Base-by-base conservation (phyloP, 345 rosid species). In the Hibiscus syriacus region DNA sequence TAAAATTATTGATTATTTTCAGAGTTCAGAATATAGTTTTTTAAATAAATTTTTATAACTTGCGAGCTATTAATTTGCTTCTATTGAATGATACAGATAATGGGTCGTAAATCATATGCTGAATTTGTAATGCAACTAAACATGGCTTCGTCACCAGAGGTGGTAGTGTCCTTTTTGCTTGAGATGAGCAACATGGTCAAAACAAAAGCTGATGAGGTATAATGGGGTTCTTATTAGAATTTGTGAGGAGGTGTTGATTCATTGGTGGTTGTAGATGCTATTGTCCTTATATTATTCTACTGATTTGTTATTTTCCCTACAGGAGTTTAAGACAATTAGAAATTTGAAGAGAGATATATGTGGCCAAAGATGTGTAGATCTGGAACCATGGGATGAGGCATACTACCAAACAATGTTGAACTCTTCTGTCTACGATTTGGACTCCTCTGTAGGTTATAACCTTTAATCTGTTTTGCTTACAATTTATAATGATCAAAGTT, bases 381-480 rank as follows among this genome's bases (percentile, higher is more conserved):
- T 93, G 68, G 92, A 93, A 78, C 97, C 97, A 59, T 93, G 97
- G 99, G 99, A 93, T 80, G 97, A 93, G 78, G 74, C 95, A 25
- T 85, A 89, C 78, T 91, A 89, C 74, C 82, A 96, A 48, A 83
- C 87, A 54, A 74, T 80, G 79, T 89, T 93, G 95, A 93, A 85
- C 76, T 85, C 95, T 39, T 87, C 92, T n/a, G 74, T 76, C 70
- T 82, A 81, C 74, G 77, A 85, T 76, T 78, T 91, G 79, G 86
- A 89, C 77, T 79, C 92, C 13, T 72, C 80, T 13, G 99, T 93
- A 86, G 76, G 96, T 84, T 66, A 67, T 68, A 43, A n/a, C 12
- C 17, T 54, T 75, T n/a, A 55, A 54, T 67, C 61, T 66, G 29
- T 58, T 74, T 32, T 67, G 67, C n/a, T 0, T 57, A 38, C 34